Percentiles rank a stretch among this genome's conserved stretches.
These are phyloP conservation scores for Cymbidium sinense DNA, from an alignment of 106 monocot genomes.

Conservation along the genomic window DNA sequence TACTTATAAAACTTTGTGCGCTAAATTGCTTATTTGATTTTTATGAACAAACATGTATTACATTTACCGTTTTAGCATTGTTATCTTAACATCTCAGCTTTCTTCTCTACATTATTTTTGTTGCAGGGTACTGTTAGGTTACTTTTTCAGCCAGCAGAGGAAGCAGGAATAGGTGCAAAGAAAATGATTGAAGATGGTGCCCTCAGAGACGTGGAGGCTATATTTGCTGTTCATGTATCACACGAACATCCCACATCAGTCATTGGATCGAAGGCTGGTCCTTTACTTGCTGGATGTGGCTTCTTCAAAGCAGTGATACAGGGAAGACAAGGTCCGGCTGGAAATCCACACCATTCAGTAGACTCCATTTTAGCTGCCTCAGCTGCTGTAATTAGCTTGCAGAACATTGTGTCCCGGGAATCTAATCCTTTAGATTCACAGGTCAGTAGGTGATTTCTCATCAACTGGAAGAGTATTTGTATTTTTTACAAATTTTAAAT, in stretches of 20 bases:
- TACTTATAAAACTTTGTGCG: not conserved
- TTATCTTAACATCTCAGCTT: not conserved
- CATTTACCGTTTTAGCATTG: not conserved
- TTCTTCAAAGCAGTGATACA: constrained; percentile 62
- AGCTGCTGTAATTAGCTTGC: constrained; percentile 57
- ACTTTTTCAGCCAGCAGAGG: constrained; percentile 90
- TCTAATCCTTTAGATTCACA: constrained; percentile 80
- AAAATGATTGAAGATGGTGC: constrained; percentile 85
- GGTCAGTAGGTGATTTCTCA: constrained; percentile 20
- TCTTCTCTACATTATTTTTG: not conserved
- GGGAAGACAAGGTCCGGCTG: constrained; percentile 18
- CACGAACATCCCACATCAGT: constrained; percentile 38
- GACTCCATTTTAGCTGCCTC: constrained; percentile 64
- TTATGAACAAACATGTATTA: not conserved
- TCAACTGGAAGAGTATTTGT: not conserved
- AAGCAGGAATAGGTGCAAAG: constrained; percentile 73
- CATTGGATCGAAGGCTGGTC: constrained; percentile 58
- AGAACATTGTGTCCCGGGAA: constrained; percentile 76
- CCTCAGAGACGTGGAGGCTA: constrained; percentile 58
- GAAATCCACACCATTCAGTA: constrained; percentile 18
- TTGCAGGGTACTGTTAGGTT: constrained; percentile 80
- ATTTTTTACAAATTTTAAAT: not conserved
- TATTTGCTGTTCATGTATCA: constrained; percentile 74
- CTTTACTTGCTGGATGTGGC: constrained; percentile 82
- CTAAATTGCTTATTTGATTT: not conserved